Evolutionary conservation across 345 rosid species (phyloP).

Genomic region (Syzygium grande): DNA sequence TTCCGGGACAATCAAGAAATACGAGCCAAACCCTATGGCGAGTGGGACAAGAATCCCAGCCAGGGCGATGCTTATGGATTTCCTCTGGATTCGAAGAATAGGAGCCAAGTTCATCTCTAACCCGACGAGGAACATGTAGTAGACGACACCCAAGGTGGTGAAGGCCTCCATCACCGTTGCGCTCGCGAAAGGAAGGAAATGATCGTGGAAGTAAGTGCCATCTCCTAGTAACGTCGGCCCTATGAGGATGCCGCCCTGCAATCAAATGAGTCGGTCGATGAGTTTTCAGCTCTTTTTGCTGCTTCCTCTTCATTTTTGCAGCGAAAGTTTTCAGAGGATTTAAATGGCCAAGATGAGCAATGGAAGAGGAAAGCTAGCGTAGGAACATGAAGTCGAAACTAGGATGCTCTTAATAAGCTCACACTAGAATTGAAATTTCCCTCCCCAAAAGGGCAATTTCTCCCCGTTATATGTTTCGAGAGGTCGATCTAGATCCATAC

Average conservation of each 20-base stretch:
- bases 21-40: conserved; percentile 19
- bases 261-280: background rate
- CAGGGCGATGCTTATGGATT: conserved; percentile 19
- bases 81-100: conserved; percentile 15
- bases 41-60: conserved; percentile 29
- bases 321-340: background rate
- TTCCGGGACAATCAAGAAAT: background rate
- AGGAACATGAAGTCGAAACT: background rate
- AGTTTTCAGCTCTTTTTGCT: background rate
- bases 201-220: accelerated
- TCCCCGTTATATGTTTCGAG: background rate
- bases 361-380: background rate
- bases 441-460: background rate
- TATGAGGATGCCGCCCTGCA: conserved; percentile 41
- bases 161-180: conserved; percentile 33
- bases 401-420: background rate
- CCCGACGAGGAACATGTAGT: conserved; percentile 54
- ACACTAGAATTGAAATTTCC: background rate
- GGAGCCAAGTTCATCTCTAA: conserved; percentile 46
- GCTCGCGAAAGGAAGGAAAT: conserved; percentile 19
- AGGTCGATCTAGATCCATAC: background rate
- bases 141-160: conserved; percentile 34
- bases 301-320: background rate
- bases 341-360: background rate
- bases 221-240: conserved; percentile 23